Conservation (phyloP, 768 basidiomycete species). For the Podaxis sp. region DNA sequence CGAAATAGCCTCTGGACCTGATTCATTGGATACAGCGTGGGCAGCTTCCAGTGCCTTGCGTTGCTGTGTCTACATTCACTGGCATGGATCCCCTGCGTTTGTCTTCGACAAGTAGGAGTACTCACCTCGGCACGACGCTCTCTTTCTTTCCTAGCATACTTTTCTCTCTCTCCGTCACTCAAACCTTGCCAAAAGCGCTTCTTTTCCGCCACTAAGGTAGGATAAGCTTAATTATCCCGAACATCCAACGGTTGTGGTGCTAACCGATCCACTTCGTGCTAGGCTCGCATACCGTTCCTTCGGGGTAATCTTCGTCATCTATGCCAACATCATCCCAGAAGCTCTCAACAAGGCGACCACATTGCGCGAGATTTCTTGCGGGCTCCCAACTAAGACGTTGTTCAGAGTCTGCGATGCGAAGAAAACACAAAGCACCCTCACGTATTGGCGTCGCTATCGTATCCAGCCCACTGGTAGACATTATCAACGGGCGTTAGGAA, state of each 20-base stretch:
- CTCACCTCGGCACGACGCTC: conserved; percentile 12
- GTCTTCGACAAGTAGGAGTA: neutral
- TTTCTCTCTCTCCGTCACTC: conserved; percentile 16
- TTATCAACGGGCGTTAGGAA: neutral
- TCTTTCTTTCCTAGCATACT: conserved; percentile 11
- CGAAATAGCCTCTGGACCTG: neutral
- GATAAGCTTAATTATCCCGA: neutral
- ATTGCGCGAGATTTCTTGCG: conserved; percentile 48
- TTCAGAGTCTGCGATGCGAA: conserved; percentile 4
- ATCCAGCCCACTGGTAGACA: conserved; percentile 59
- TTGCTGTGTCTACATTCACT: neutral
- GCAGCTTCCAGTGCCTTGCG: conserved; percentile 4
- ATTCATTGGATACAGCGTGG: neutral
- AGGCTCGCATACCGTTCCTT: conserved; percentile 43
- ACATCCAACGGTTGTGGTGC: conserved; percentile 5
- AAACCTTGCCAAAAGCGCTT: conserved; percentile 28
- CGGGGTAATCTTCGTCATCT: conserved; percentile 50
- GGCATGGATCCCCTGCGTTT: neutral
- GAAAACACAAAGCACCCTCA: conserved; percentile 19
- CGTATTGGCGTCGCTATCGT: conserved; percentile 54
- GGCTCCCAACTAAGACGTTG: conserved; percentile 63
- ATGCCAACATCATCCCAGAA: conserved; percentile 62
- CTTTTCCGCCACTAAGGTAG: conserved; percentile 32
- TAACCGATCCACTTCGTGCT: conserved; percentile 56
- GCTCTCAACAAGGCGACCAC: conserved; percentile 52